Evolutionary conservation across 2,329 filamentous ascomycete genomes (phyloP), one percentile per base, ranked within the genome.

Genomic region (Elsinoe australis): DNA sequence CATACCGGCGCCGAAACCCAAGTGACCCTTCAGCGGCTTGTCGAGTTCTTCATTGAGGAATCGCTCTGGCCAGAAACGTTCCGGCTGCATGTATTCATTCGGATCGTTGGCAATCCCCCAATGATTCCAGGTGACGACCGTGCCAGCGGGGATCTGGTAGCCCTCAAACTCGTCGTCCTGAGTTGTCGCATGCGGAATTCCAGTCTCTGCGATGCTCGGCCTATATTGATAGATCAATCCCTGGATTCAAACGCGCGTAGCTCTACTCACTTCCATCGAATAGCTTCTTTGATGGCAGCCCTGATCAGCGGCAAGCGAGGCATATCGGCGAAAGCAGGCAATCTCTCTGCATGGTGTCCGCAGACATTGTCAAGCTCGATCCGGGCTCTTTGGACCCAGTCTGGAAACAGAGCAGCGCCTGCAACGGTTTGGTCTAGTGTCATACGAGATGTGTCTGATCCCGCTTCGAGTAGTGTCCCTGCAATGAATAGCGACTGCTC

Each of bases 401-500:
- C 31, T 15, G 50, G 47, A 35, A 57, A 53, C 2, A 49, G 49
- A 3, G 54, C 58, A 0, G 59, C 56, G 4, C 49, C 59, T 0
- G 56, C 58, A 33, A 58, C 52, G 19, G 58, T 52, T 29, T 59
- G 54, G 9, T 33, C 18, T 2, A 61, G 35, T 12, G 51, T 53
- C 42, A 59, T 52, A 6, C 58, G 49, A 2, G 54, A 50, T 4
- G 59, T 61, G 36, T 61, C 58, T 22, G 49, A 54, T 1, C 59
- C 59, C 1, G 58, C 59, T 44, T 61, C 59, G 47, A 60, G 56
- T 28, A 62, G 45, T 52, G 53, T 58, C 3, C 61, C 60, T 6
- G 61, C 52, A 3, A 58, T 54, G 50, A 62, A 62, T 6, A 64
- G 53, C 22, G 68, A 59, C 34, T 74, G 71, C 0, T 62, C 58